Evolutionary conservation across 352 stramenopile species (phyloP).

Genomic region (Pythium aristosporum): DNA sequence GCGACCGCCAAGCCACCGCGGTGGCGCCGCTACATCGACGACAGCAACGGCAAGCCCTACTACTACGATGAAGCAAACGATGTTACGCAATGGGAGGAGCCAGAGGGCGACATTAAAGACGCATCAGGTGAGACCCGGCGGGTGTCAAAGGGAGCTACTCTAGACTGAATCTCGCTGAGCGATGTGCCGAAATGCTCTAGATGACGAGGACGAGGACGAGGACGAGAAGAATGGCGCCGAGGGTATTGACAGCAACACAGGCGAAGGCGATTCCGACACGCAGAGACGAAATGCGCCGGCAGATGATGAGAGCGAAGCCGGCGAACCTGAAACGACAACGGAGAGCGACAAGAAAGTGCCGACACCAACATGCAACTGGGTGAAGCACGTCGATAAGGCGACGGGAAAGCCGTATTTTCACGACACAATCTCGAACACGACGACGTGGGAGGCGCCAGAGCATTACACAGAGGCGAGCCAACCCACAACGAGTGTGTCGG

Average conservation of each 20-base stretch:
- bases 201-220: background rate
- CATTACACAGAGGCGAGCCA: constrained; percentile 40
- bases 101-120: constrained; percentile 39
- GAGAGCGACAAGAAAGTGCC: background rate
- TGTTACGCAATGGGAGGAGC: constrained; percentile 73
- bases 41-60: constrained; percentile 55
- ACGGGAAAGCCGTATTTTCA: constrained; percentile 78
- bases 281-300: background rate
- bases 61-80: constrained; percentile 76
- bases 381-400: constrained; percentile 67
- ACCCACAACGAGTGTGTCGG: constrained; percentile 21
- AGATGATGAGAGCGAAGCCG: background rate
- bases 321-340: background rate
- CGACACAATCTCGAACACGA: constrained; percentile 56
- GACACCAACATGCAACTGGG: constrained; percentile 39
- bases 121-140: constrained; percentile 21
- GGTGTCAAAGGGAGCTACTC: background rate
- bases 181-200: background rate
- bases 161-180: background rate
- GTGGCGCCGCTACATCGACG: constrained; percentile 69
- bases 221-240: background rate
- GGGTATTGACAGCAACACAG: background rate
- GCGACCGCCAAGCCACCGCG: constrained; percentile 21
- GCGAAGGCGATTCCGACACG: background rate
- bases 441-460: constrained; percentile 69